Evolutionary conservation across 768 basidiomycete species (phyloP).

Genomic region (Gautieria morchelliformis): DNA sequence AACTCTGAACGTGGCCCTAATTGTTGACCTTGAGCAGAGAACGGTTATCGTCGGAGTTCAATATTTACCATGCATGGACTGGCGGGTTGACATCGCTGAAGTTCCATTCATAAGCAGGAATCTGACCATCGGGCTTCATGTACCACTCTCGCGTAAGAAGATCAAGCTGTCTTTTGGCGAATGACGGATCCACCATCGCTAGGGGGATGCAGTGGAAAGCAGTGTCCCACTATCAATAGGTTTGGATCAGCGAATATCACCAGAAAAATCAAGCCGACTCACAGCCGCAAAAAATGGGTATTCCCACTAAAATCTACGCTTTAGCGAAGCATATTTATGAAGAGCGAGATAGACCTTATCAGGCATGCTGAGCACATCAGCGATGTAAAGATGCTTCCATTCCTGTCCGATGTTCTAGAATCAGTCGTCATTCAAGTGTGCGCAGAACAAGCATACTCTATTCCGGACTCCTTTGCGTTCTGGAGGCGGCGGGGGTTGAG

Average conservation of each 20-base stretch:
- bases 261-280: constrained; percentile 15
- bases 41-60: neutral
- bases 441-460: constrained; percentile 33
- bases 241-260: neutral
- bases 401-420: constrained; percentile 37
- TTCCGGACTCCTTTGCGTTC: constrained; percentile 82
- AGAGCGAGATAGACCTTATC: constrained; percentile 61
- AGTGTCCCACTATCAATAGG: constrained; percentile 56
- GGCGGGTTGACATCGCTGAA: constrained; percentile 98
- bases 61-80: constrained; percentile 84
- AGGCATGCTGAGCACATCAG: constrained; percentile 97
- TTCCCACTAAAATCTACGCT: constrained; percentile 51
- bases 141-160: constrained; percentile 98
- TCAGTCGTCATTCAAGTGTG: neutral
- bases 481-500: constrained; percentile 89
- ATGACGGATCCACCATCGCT: constrained; percentile 88
- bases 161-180: constrained; percentile 97
- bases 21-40: constrained; percentile 1
- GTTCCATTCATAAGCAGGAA: constrained; percentile 99
- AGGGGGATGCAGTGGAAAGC: constrained; percentile 99
- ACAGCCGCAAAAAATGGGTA: constrained; percentile 95
- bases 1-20: constrained; percentile 90
- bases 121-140: constrained; percentile 97
- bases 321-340: neutral
- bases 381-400: constrained; percentile 93